phyloP scores from a whole-genome alignment of 352 stramenopile species.

The Pythium vanterpoolii region DNA sequence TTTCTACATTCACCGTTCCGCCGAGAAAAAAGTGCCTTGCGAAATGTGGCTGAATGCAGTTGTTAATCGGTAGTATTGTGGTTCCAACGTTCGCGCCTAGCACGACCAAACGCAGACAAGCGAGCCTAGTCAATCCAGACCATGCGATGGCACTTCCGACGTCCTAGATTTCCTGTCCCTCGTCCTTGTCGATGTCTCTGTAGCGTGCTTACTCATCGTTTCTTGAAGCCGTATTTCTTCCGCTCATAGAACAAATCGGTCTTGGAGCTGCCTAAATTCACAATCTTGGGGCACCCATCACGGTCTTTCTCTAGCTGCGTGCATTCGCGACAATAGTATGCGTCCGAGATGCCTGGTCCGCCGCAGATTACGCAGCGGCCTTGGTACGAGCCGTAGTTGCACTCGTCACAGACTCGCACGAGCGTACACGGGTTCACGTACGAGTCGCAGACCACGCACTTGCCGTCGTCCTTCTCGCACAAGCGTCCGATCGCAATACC shows the following conservation, averaged over 20 bases:
- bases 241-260: conserved; percentile 99
- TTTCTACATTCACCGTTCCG: too few relatives aligned
- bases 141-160: neutral
- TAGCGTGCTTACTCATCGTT: conserved; percentile 43
- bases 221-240: conserved; percentile 97
- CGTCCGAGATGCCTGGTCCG: conserved; percentile 96
- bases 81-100: neutral
- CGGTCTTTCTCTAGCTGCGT: conserved; percentile 95
- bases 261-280: conserved; percentile 95
- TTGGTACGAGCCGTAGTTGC: conserved; percentile 98
- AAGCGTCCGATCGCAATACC: conserved; percentile 96
- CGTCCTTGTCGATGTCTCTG: neutral
- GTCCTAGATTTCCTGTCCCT: too few relatives aligned
- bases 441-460: conserved; percentile 99
- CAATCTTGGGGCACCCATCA: conserved; percentile 99
- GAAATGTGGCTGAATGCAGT: too few relatives aligned
- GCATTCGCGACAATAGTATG: conserved; percentile 99
- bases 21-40: too few relatives aligned
- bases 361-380: conserved; percentile 98
- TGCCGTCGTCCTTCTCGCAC: conserved; percentile 99
- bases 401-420: conserved; percentile 99
- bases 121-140: neutral
- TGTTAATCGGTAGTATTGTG: neutral
- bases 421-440: conserved; percentile 97
- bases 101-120: neutral